Conservation (phyloP, 257 asterid species). For the Gentiana macrophylla region DNA sequence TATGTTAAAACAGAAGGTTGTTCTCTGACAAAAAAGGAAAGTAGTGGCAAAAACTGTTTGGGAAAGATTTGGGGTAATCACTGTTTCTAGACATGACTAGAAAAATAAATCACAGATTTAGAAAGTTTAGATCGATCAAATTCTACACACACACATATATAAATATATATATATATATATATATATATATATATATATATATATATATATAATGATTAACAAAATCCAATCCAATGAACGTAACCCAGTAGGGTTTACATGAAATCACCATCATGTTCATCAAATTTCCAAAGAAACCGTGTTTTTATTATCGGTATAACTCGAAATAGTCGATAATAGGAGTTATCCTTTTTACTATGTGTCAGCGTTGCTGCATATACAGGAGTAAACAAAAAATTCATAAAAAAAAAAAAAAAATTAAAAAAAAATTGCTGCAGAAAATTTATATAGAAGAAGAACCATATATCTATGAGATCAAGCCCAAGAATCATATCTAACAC, state of each 20-base stretch:
- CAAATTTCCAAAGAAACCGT: too few species aligned
- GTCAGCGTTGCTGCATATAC: slow-evolving; percentile 16
- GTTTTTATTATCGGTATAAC: too few species aligned
- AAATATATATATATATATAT: too few species aligned
- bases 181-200: too few species aligned
- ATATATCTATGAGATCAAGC: slow-evolving; percentile 14
- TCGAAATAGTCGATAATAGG: too few species aligned
- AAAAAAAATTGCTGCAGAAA: too few species aligned
- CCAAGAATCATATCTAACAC: neutral
- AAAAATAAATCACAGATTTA: slow-evolving; percentile 34
- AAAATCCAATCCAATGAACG: slow-evolving; percentile 29
- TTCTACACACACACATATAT: neutral
- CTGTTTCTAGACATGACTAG: slow-evolving; percentile 53
- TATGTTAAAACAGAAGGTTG: slow-evolving; percentile 31
- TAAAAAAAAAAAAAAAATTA: slow-evolving; percentile 8
- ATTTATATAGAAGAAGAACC: slow-evolving; percentile 9
- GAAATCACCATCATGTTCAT: slow-evolving; percentile 15
- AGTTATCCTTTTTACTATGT: neutral
- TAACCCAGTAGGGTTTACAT: slow-evolving; percentile 5
- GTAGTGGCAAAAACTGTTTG: slow-evolving; percentile 16
- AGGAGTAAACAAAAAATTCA: slow-evolving; percentile 10
- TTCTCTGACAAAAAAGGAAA: slow-evolving; percentile 43
- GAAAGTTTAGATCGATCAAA: slow-evolving; percentile 18
- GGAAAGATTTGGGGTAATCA: slow-evolving; percentile 33
- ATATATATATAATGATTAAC: slow-evolving; percentile 11